A percentile compares a stretch with the other conserved stretches of the same genome.
Conservation (phyloP, 2,329 filamentous ascomycete genomes). For the Thermoascus crustaceus region DNA sequence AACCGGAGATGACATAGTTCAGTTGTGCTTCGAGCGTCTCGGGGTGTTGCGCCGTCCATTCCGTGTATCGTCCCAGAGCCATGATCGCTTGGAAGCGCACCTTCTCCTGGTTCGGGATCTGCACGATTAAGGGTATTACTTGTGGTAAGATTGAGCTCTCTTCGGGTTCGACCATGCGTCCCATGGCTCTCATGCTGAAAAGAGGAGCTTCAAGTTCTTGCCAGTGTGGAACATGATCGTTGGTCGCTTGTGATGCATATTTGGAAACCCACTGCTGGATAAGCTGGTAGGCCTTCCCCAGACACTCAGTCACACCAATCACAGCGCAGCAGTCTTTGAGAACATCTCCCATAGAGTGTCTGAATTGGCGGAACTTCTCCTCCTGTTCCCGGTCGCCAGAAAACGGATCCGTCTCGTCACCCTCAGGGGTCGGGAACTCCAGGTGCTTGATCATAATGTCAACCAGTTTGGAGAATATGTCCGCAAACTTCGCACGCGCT, state of each 20-base stretch:
- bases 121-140: slow-evolving; percentile 85
- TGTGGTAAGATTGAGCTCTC: slow-evolving; percentile 82
- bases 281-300: slow-evolving; percentile 76
- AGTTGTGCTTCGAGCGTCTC: slow-evolving; percentile 89
- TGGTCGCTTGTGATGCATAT: slow-evolving; percentile 67
- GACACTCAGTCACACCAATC: slow-evolving; percentile 83
- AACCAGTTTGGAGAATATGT: slow-evolving; percentile 81
- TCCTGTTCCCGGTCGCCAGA: slow-evolving; percentile 93
- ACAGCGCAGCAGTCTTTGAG: slow-evolving; percentile 96
- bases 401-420: slow-evolving; percentile 75
- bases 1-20: slow-evolving; percentile 90
- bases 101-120: slow-evolving; percentile 93
- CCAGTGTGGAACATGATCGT: slow-evolving; percentile 79
- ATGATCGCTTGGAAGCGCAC: slow-evolving; percentile 98
- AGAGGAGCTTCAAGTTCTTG: slow-evolving; percentile 91
- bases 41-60: slow-evolving; percentile 92
- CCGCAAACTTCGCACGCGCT: slow-evolving; percentile 65
- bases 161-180: slow-evolving; percentile 86
- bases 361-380: slow-evolving; percentile 93
- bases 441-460: slow-evolving; percentile 89
- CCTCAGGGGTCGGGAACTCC: slow-evolving; percentile 72
- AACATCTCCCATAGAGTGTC: slow-evolving; percentile 95
- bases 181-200: slow-evolving; percentile 92
- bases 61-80: slow-evolving; percentile 91
- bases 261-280: slow-evolving; percentile 84